phyloP scores from a whole-genome alignment of 1,139 yeast genomes.

The Eremothecium sinecaudum region DNA sequence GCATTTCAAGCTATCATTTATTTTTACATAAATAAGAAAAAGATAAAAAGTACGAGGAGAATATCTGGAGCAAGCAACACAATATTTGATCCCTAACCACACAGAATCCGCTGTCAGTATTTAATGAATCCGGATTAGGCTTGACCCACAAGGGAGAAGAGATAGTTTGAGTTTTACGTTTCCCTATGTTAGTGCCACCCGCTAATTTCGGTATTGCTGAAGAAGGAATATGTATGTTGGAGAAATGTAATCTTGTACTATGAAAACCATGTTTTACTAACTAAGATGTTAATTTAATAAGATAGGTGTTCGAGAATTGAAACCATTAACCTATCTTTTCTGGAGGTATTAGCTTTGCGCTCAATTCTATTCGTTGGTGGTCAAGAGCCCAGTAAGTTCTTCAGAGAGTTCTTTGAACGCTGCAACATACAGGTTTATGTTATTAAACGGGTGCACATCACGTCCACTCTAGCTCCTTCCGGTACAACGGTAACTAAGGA shows the following conservation, averaged over 20 bases:
- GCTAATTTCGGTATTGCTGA: conserved; percentile 73
- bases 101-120: too few species aligned
- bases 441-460: conserved; percentile 16
- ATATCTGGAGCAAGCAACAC: too few species aligned
- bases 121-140: too few species aligned
- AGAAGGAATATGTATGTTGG: conserved; percentile 46
- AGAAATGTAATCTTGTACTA: conserved; percentile 12
- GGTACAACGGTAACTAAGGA: conserved; percentile 9
- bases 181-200: conserved; percentile 64
- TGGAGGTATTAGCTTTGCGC: conserved; percentile 52
- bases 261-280: too few species aligned
- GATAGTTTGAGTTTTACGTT: too few species aligned
- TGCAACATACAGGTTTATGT: conserved; percentile 27
- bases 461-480: conserved; percentile 18
- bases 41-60: too few species aligned
- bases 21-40: too few species aligned
- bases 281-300: conserved; percentile 47
- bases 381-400: conserved; percentile 54
- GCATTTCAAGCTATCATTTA: too few species aligned
- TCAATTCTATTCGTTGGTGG: conserved; percentile 58
- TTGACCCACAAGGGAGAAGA: too few species aligned
- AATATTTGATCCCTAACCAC: too few species aligned
- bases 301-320: conserved; percentile 30
- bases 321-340: conserved; percentile 45
- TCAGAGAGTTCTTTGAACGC: conserved; percentile 28